phyloP scores from a whole-genome alignment of 1,284 basidiomycete genomes.

The Coriolopsis trogii region DNA sequence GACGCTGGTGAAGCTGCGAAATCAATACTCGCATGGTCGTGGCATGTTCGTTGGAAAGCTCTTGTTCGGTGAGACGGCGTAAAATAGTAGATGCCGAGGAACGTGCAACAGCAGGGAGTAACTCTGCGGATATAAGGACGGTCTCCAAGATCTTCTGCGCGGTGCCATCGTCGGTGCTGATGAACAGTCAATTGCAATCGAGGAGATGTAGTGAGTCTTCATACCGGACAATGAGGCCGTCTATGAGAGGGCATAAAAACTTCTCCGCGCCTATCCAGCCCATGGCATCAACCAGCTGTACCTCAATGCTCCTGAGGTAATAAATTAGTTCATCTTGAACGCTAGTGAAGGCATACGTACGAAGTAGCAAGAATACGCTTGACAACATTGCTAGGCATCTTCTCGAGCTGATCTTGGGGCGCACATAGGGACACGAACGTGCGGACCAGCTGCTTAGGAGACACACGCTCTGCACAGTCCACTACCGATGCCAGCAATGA shows the following conservation, averaged over 20 bases:
- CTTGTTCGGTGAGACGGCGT: conserved; percentile 28
- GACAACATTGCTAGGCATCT: conserved; percentile 45
- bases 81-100: conserved; percentile 50
- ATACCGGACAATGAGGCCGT: conserved; percentile 48
- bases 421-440: conserved; percentile 62
- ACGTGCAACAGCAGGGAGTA: conserved; percentile 44
- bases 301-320: conserved; percentile 54
- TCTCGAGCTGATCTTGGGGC: conserved; percentile 53
- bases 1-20: conserved; percentile 36
- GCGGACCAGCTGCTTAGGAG: conserved; percentile 56
- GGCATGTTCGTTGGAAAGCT: neutral
- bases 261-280: conserved; percentile 60
- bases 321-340: conserved; percentile 2
- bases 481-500: conserved; percentile 60
- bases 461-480: conserved; percentile 49
- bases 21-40: conserved; percentile 13
- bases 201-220: conserved; percentile 7
- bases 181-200: neutral
- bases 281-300: conserved; percentile 47
- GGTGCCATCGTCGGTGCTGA: conserved; percentile 44
- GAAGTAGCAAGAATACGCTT: conserved; percentile 45
- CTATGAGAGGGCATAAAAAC: conserved; percentile 56
- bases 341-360: conserved; percentile 40
- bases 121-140: conserved; percentile 43
- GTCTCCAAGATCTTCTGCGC: conserved; percentile 45